These are phyloP conservation scores for Penicillium mononematosum DNA, from an alignment of 495 filamentous ascomycete genomes.

Conservation along the genomic window DNA sequence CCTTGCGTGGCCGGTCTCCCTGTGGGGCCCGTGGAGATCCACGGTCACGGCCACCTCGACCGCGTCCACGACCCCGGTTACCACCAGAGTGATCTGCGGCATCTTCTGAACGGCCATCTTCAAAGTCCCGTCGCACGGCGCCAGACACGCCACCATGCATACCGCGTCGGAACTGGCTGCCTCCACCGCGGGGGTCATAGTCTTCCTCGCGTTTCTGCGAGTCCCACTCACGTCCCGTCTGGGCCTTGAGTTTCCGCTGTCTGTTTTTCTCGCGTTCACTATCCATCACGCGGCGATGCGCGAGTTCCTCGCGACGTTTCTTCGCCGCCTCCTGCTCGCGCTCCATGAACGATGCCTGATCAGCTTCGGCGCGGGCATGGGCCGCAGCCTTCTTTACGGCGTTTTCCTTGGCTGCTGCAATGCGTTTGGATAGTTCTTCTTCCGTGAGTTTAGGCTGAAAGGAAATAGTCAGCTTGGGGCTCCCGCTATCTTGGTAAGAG, in stretches of 20 bases:
- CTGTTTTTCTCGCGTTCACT: conserved; percentile 71
- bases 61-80: conserved; percentile 26
- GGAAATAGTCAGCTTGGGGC: neutral
- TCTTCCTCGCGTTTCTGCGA: conserved; percentile 67
- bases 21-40: conserved; percentile 33
- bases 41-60: conserved; percentile 37
- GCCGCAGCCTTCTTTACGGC: conserved; percentile 58
- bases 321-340: conserved; percentile 58
- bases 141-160: conserved; percentile 60
- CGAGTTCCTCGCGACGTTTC: conserved; percentile 56
- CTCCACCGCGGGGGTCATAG: conserved; percentile 47
- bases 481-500: neutral
- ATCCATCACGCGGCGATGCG: conserved; percentile 60
- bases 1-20: conserved; percentile 24
- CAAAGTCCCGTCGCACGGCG: conserved; percentile 35
- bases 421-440: conserved; percentile 59
- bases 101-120: conserved; percentile 27
- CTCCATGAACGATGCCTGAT: conserved; percentile 64
- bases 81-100: conserved; percentile 8
- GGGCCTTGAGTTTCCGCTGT: conserved; percentile 64
- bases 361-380: conserved; percentile 65
- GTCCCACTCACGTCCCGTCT: conserved; percentile 73
- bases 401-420: conserved; percentile 59
- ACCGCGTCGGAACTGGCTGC: conserved; percentile 51
- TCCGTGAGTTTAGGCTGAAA: conserved; percentile 65